These are phyloP conservation scores for Hymenochaete sp. DNA, from an alignment of 1,284 basidiomycete genomes.

Conservation along the genomic window DNA sequence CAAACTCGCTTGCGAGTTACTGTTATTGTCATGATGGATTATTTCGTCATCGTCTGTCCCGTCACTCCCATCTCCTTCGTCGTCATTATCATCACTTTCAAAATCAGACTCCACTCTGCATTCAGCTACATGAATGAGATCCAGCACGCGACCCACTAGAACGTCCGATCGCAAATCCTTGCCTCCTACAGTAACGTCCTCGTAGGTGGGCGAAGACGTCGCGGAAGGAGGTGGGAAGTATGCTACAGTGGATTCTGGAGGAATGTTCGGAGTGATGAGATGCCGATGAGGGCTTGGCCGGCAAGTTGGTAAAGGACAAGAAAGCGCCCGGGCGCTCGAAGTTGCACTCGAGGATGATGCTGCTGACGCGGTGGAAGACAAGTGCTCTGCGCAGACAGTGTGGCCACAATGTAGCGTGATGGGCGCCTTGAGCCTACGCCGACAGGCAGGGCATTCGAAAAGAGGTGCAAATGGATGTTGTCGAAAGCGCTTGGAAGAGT, in stretches of 20 bases:
- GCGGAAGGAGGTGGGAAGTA: slow-evolving; percentile 25
- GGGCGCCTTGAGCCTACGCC: slow-evolving; percentile 37
- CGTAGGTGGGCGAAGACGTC: slow-evolving; percentile 16
- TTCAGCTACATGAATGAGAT: slow-evolving; percentile 31
- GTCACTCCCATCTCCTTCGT: slow-evolving; percentile 1
- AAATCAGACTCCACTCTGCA: slow-evolving; percentile 44
- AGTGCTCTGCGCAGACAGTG: slow-evolving; percentile 38
- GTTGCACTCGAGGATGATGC: slow-evolving; percentile 25
- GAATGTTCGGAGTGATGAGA: slow-evolving; percentile 24
- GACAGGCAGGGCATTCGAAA: slow-evolving; percentile 35
- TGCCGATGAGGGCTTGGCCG: slow-evolving; percentile 20
- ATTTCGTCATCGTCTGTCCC: slow-evolving; percentile 8
- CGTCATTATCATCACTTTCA: background rate
- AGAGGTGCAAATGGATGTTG: no score
- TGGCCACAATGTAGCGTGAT: slow-evolving; percentile 51
- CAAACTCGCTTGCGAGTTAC: no score
- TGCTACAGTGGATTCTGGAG: slow-evolving; percentile 29
- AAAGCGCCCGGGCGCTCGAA: slow-evolving; percentile 24
- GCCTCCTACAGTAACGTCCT: slow-evolving; percentile 14
- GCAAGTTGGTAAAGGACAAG: slow-evolving; percentile 30
- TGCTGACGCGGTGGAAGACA: slow-evolving; percentile 21
- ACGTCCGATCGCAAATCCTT: slow-evolving; percentile 41
- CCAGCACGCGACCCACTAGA: slow-evolving; percentile 52
- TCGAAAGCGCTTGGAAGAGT: no score
- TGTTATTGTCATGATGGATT: no score